phyloP scores from a whole-genome alignment of 148 eudicot genomes.

The Amaranthus palmeri region DNA sequence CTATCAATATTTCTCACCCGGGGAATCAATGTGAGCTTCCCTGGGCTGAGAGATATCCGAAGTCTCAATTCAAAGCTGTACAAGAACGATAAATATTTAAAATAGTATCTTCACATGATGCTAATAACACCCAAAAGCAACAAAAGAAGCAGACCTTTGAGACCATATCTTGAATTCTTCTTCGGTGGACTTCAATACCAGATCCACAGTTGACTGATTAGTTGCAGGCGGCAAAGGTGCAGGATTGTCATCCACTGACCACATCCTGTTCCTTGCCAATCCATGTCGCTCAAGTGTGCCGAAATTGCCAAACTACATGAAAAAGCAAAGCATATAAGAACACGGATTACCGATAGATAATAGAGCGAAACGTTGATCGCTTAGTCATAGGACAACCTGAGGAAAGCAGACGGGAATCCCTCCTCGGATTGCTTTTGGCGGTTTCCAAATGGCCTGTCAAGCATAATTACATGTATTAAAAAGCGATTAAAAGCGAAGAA shows the following conservation, averaged over 20 bases:
- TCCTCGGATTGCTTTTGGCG: constrained; percentile 65
- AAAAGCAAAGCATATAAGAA: constrained; percentile 22
- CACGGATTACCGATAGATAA: constrained; percentile 2
- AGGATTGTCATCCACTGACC: constrained; percentile 65
- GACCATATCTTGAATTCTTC: constrained; percentile 75
- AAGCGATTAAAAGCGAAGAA: neutral
- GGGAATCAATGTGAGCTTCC: constrained; percentile 75
- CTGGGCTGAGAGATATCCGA: constrained; percentile 51
- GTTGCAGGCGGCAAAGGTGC: constrained; percentile 57
- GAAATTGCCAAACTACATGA: constrained; percentile 62
- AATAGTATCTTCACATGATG: neutral
- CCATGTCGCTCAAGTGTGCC: constrained; percentile 83
- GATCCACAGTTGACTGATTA: constrained; percentile 63
- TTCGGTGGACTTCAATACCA: constrained; percentile 57
- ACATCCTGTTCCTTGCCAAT: constrained; percentile 76
- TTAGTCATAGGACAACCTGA: constrained; percentile 44
- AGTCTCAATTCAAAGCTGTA: constrained; percentile 77
- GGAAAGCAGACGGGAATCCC: constrained; percentile 74
- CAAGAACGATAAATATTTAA: neutral
- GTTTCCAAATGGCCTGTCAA: constrained; percentile 61
- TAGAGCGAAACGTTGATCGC: neutral
- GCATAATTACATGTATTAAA: constrained; percentile 8
- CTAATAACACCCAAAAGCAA: neutral
- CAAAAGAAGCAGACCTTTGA: constrained; percentile 37
- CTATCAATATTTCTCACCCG: constrained; percentile 71